These are phyloP conservation scores for Wickerhamomyces hampshirensis DNA, from an alignment of 805 yeast species.

Conservation along the genomic window DNA sequence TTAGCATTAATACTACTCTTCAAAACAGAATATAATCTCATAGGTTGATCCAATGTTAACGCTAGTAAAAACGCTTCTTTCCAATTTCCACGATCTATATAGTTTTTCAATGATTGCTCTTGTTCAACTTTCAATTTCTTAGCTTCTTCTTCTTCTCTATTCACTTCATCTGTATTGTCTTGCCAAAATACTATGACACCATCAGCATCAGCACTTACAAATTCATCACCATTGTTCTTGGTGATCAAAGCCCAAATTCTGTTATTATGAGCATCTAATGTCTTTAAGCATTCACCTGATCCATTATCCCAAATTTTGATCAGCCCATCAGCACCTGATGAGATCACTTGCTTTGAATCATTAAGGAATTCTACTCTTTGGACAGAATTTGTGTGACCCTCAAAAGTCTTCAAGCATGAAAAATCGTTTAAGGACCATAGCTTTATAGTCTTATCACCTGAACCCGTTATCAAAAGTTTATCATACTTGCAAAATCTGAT, in stretches of 20 bases:
- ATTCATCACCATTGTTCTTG: constrained; percentile 58
- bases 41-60: constrained; percentile 82
- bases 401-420: constrained; percentile 75
- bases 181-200: constrained; percentile 87
- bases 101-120: constrained; percentile 82
- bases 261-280: constrained; percentile 90
- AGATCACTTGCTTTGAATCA: constrained; percentile 60
- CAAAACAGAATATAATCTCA: constrained; percentile 76
- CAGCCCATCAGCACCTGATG: constrained; percentile 90
- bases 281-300: constrained; percentile 72
- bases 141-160: constrained; percentile 44
- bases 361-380: constrained; percentile 74
- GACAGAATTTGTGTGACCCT: constrained; percentile 92
- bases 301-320: constrained; percentile 84
- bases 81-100: constrained; percentile 72
- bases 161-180: constrained; percentile 77
- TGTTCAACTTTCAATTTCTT: constrained; percentile 65
- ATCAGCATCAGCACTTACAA: constrained; percentile 92
- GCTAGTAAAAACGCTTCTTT: constrained; percentile 84
- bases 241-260: constrained; percentile 88
- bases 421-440: constrained; percentile 84
- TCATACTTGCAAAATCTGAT: constrained; percentile 78
- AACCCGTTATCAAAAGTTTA: constrained; percentile 71
- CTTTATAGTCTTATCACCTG: constrained; percentile 88
- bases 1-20: constrained; percentile 48